Evolutionary conservation across 257 asterid genomes (phyloP).

Genomic region (Ballota nigra): DNA sequence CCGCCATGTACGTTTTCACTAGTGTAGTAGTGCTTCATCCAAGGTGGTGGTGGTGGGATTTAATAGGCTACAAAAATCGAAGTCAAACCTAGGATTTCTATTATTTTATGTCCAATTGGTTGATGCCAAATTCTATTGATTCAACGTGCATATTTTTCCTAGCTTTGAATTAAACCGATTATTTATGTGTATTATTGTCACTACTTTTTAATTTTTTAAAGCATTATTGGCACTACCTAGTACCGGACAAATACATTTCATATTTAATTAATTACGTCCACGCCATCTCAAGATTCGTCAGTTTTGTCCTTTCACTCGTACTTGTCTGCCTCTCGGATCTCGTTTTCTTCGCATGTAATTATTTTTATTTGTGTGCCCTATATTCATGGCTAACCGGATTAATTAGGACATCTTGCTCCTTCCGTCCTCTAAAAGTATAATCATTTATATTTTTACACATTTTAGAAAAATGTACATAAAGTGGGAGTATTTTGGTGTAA

Average conservation of each 20-base stretch:
- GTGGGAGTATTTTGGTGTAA: too few species aligned
- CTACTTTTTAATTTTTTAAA: not conserved
- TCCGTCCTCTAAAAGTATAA: too few species aligned
- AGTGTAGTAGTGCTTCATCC: not conserved
- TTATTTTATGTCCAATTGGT: not conserved
- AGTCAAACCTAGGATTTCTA: conserved; percentile 4
- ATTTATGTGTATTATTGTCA: conserved; percentile 22
- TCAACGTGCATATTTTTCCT: conserved; percentile 8
- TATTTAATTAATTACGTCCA: not conserved
- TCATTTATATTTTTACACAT: too few species aligned
- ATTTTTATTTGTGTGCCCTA: too few species aligned
- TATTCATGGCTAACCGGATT: too few species aligned
- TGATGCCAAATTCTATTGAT: conserved; percentile 7
- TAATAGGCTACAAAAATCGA: not conserved
- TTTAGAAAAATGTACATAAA: too few species aligned
- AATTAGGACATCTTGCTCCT: too few species aligned
- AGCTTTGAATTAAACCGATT: not conserved
- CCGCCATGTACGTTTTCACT: conserved; percentile 15
- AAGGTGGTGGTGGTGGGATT: not conserved
- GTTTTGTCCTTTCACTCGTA: not conserved
- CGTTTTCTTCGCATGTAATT: not conserved
- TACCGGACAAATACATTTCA: not conserved
- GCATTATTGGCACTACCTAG: not conserved
- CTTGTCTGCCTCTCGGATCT: not conserved
- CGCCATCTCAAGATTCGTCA: not conserved